phyloP scores from a whole-genome alignment of 495 filamentous ascomycete species.

The Trichodelitschia bisporula region DNA sequence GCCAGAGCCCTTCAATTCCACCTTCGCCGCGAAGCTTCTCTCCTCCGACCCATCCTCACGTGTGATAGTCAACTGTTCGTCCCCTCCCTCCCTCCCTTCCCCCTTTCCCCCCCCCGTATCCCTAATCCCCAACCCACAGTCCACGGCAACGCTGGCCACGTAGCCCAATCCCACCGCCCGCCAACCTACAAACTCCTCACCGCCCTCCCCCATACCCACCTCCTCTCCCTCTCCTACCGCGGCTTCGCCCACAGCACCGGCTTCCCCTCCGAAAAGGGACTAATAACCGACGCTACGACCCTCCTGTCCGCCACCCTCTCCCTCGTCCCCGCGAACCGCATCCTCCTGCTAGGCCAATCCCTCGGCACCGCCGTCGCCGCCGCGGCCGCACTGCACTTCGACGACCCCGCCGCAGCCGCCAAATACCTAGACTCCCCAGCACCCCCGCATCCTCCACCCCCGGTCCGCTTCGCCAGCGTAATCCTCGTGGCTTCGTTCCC shows the following conservation, averaged over 20 bases:
- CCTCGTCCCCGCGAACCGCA: slow-evolving; percentile 38
- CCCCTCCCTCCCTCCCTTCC: not conserved
- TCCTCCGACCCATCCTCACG: slow-evolving; percentile 11
- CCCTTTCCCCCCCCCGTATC: not conserved
- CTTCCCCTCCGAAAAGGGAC: slow-evolving; percentile 51
- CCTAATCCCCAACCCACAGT: slow-evolving; percentile 6
- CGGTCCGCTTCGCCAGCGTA: slow-evolving; percentile 33
- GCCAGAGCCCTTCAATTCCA: too few species aligned
- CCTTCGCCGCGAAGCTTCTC: slow-evolving; percentile 12
- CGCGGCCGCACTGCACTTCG: slow-evolving; percentile 45
- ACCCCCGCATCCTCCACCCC: slow-evolving; percentile 2
- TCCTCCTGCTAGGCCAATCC: slow-evolving; percentile 68
- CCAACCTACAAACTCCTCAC: slow-evolving; percentile 25
- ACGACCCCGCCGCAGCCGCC: not conserved
- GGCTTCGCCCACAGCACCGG: slow-evolving; percentile 71
- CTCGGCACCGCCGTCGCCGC: slow-evolving; percentile 68
- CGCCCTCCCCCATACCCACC: slow-evolving; percentile 28
- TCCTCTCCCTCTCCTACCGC: slow-evolving; percentile 65
- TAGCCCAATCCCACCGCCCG: slow-evolving; percentile 26
- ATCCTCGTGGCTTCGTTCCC: slow-evolving; percentile 63
- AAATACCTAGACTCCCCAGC: not conserved
- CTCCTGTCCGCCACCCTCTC: slow-evolving; percentile 43
- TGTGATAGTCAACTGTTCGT: slow-evolving; percentile 16
- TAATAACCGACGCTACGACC: slow-evolving; percentile 54
- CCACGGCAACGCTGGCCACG: slow-evolving; percentile 29